Base-by-base conservation (phyloP, 352 stramenopile genomes). In the Globisporangium radiosum region DNA sequence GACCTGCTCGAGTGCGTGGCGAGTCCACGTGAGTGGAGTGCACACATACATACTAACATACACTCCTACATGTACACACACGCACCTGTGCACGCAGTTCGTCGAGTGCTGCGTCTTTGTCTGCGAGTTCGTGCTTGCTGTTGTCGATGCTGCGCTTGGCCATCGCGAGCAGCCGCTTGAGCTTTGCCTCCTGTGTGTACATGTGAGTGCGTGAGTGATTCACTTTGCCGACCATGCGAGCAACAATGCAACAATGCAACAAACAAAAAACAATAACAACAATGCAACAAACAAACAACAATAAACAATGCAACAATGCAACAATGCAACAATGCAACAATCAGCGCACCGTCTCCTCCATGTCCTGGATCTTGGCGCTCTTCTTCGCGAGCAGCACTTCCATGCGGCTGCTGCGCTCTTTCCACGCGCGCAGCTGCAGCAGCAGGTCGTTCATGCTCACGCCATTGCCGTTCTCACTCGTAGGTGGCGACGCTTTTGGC, bases 61-160 rank as follows among this genome's bases (percentile, higher is more conserved):
- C 25, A 33, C 1, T 33, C 25, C 25, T 33, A 33, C 25, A 33
- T 33, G 25, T 33, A 33, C 25, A 33, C 40, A 44, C 8, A 33
- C 47, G 43, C 36, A 87, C 67, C 57, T 90, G 71, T 51, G 71
- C 64, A 2, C 71, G 75, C 10, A 89, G 66, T 11, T 71, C 67
- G 37, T 80, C 62, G 13, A 90, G 81, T 36, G 57, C 62, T 3
- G 65, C 62, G 37, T 90, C 81, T 48, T 91, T 92, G 42, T 90
- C 80, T 1, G 66, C 55, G 37, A 93, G 57, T 39, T 93, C 82
- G 58, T 88, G 78, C 56, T 93, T 92, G 63, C 84, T 95, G 65
- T 92, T 95, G 59, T 95, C 85, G 57, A 95, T 92, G 60, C 85
- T 95, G 47, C 85, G 79, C 63, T 95, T 95, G n/a, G 85, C 85